Conservation (phyloP, 2,329 filamentous ascomycete species). For the Aspergillus alliaceus region DNA sequence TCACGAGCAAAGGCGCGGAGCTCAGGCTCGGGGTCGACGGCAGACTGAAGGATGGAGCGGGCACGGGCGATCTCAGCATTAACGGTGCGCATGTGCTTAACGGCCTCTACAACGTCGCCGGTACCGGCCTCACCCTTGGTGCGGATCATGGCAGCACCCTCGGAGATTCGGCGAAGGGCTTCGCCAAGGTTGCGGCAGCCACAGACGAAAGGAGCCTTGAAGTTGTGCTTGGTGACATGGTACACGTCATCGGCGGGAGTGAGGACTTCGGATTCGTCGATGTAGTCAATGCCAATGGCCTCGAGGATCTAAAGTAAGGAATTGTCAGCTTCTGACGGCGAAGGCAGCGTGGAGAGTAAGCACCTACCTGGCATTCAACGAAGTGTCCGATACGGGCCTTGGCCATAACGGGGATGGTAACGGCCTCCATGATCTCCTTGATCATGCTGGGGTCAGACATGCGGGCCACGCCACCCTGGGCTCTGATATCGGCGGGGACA, state of each 20-base stretch:
- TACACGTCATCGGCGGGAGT: constrained; percentile 87
- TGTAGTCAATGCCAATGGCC: constrained; percentile 92
- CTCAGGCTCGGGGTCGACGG: constrained; percentile 61
- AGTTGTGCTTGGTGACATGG: constrained; percentile 87
- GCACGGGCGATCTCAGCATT: constrained; percentile 78
- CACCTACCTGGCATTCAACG: constrained; percentile 80
- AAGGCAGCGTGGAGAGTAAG: neutral
- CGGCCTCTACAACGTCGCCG: constrained; percentile 94
- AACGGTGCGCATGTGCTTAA: constrained; percentile 92
- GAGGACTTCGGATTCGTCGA: constrained; percentile 96
- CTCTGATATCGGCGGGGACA: constrained; percentile 93
- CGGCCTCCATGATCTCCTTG: constrained; percentile 88
- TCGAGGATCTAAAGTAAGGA: constrained; percentile 71
- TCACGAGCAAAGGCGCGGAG: constrained; percentile 78
- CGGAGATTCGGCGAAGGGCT: constrained; percentile 83
- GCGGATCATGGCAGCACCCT: constrained; percentile 97
- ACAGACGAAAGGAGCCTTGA: constrained; percentile 88
- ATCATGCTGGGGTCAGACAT: constrained; percentile 97
- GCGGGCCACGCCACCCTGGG: constrained; percentile 86
- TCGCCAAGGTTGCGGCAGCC: constrained; percentile 94
- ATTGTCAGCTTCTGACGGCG: constrained; percentile 2
- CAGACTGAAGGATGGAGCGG: constrained; percentile 49
- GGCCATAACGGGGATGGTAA: constrained; percentile 98
- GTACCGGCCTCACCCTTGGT: constrained; percentile 98
- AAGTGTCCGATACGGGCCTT: constrained; percentile 98